phyloP scores from a whole-genome alignment of 208 protist species.

The Leishmania mexicana region DNA sequence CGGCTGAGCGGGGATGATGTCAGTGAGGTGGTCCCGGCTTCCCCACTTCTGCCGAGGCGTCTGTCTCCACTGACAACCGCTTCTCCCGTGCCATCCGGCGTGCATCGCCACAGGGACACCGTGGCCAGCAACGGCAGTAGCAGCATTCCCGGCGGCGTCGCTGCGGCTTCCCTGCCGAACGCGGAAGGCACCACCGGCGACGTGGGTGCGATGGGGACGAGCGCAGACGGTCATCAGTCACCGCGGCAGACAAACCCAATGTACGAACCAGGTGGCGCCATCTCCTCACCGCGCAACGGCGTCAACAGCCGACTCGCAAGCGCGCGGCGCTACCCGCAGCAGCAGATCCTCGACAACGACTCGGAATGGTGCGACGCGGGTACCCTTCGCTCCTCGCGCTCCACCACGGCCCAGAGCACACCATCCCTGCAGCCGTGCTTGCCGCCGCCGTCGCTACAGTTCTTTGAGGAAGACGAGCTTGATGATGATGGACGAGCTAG shows the following conservation, averaged over 20 bases:
- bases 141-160: background rate
- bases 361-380: slow-evolving; percentile 32
- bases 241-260: background rate
- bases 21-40: slow-evolving; percentile 13
- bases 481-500: slow-evolving; percentile 25
- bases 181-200: background rate
- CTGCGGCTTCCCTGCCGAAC: background rate
- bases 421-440: slow-evolving; percentile 28
- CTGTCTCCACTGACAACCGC: background rate
- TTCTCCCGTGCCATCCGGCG: background rate
- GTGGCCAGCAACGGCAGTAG: slow-evolving; percentile 4
- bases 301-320: background rate
- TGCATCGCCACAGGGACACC: slow-evolving; percentile 4
- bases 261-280: background rate
- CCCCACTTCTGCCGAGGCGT: background rate
- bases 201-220: slow-evolving; percentile 5
- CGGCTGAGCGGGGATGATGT: slow-evolving; percentile 11
- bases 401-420: slow-evolving; percentile 32
- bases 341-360: slow-evolving; percentile 19
- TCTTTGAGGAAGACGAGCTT: slow-evolving; percentile 34
- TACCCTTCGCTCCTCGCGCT: slow-evolving; percentile 23
- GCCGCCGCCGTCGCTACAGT: slow-evolving; percentile 27
- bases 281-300: slow-evolving; percentile 1
- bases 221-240: background rate
- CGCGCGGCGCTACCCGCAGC: slow-evolving; percentile 2